Conservation (phyloP, 2,329 filamentous ascomycete genomes). For the Tolypocladium album region DNA sequence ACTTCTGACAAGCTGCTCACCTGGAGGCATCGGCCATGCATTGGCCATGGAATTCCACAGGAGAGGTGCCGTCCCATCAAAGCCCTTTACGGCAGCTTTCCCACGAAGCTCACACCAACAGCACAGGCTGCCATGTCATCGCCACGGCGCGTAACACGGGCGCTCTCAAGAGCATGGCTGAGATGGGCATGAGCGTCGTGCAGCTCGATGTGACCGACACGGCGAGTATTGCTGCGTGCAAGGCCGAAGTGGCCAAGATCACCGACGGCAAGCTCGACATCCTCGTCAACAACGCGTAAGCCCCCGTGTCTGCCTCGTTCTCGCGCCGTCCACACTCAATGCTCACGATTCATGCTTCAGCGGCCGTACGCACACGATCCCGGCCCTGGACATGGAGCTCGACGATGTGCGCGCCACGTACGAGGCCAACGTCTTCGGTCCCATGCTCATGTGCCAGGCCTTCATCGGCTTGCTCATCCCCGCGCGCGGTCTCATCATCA, state of each 20-base stretch:
- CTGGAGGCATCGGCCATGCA: constrained; percentile 47
- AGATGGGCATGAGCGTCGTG: constrained; percentile 36
- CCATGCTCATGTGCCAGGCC: constrained; percentile 43
- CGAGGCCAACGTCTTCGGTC: constrained; percentile 46
- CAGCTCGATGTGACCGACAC: constrained; percentile 42
- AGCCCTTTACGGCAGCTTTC: neutral
- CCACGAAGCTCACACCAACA: neutral
- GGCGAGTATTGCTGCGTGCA: constrained; percentile 38
- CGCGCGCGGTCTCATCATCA: constrained; percentile 40
- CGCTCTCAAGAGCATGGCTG: constrained; percentile 33
- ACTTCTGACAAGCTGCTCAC: constrained; percentile 35
- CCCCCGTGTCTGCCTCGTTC: neutral
- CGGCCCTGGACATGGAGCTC: constrained; percentile 39
- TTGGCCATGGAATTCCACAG: constrained; percentile 41
- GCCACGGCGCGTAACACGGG: constrained; percentile 41
- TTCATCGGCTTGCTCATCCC: constrained; percentile 39
- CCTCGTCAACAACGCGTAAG: constrained; percentile 49
- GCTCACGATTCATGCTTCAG: constrained; percentile 15
- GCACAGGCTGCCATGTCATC: constrained; percentile 35
- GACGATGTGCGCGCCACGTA: constrained; percentile 42
- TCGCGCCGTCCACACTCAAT: neutral
- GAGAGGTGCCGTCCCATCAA: constrained; percentile 26
- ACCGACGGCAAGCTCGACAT: constrained; percentile 45
- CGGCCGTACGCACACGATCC: constrained; percentile 39
- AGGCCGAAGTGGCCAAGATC: constrained; percentile 32